phyloP scores from a whole-genome alignment of 78 protist species.

The Blattamonas nauphoetae region DNA sequence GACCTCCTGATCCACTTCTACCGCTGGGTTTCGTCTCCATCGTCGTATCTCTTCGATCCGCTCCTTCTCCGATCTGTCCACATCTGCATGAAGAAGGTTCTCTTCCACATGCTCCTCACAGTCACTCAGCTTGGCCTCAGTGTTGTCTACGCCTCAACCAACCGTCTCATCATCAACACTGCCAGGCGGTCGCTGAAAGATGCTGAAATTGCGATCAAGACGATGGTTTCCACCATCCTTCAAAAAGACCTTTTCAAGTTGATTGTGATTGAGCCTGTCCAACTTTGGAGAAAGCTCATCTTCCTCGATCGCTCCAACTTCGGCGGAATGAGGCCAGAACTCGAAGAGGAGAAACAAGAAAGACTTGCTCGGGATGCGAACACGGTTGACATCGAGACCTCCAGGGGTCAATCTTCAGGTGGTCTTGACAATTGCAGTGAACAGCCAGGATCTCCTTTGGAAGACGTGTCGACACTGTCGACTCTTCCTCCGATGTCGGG shows the following conservation, averaged over 20 bases:
- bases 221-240: neutral
- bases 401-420: neutral
- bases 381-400: neutral
- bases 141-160: slow-evolving; percentile 55
- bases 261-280: neutral
- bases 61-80: slow-evolving; percentile 47
- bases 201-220: neutral
- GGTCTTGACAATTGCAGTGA: neutral
- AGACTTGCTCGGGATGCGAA: neutral
- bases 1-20: slow-evolving; percentile 52
- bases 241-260: neutral
- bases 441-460: neutral
- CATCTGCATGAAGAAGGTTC: slow-evolving; percentile 57
- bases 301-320: neutral
- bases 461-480: neutral
- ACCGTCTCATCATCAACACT: slow-evolving; percentile 4
- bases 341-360: neutral
- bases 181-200: neutral
- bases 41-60: slow-evolving; percentile 58
- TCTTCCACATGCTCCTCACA: slow-evolving; percentile 46
- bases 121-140: slow-evolving; percentile 46
- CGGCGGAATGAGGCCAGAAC: neutral
- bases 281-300: neutral
- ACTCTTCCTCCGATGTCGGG: neutral
- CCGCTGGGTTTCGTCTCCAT: slow-evolving; percentile 63